phyloP scores from a whole-genome alignment of 2,329 filamentous ascomycete species.

The Colletotrichum sp. region DNA sequence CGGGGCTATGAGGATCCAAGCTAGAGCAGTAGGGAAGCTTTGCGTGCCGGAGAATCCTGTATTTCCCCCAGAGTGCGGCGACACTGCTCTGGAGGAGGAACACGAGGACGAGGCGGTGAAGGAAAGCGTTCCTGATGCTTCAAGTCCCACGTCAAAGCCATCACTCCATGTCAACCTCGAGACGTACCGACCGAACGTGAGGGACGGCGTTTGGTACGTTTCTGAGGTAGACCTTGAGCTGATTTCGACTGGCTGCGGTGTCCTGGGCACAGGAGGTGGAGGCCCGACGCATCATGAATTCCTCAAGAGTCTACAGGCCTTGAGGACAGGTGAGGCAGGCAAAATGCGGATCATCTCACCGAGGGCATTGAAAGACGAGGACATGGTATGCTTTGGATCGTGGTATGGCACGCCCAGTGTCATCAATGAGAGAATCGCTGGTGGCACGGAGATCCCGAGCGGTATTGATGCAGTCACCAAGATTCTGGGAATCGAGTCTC shows the following conservation, averaged over 20 bases:
- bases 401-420: constrained; percentile 50
- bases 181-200: constrained; percentile 20
- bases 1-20: constrained; percentile 37
- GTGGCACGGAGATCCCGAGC: constrained; percentile 36
- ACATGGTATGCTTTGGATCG: constrained; percentile 45
- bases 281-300: constrained; percentile 26
- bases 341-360: constrained; percentile 40
- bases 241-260: constrained; percentile 27
- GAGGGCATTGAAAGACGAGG: constrained; percentile 39
- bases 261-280: constrained; percentile 27
- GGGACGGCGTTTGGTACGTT: constrained; percentile 18
- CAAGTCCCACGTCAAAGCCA: constrained; percentile 34
- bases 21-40: constrained; percentile 37
- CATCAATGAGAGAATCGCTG: constrained; percentile 29
- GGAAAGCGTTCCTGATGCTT: constrained; percentile 30
- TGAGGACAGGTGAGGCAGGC: constrained; percentile 20
- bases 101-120: constrained; percentile 26
- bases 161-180: constrained; percentile 33
- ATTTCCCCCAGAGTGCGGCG: constrained; percentile 15
- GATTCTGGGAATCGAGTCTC: constrained; percentile 32
- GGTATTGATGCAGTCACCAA: constrained; percentile 40
- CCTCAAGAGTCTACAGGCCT: constrained; percentile 17
- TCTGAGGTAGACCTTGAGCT: constrained; percentile 25
- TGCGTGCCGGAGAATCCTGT: constrained; percentile 30
- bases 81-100: constrained; percentile 21